Base-by-base conservation (phyloP, 192 early-diverging fungal species). In the Endogone sp. region DNA sequence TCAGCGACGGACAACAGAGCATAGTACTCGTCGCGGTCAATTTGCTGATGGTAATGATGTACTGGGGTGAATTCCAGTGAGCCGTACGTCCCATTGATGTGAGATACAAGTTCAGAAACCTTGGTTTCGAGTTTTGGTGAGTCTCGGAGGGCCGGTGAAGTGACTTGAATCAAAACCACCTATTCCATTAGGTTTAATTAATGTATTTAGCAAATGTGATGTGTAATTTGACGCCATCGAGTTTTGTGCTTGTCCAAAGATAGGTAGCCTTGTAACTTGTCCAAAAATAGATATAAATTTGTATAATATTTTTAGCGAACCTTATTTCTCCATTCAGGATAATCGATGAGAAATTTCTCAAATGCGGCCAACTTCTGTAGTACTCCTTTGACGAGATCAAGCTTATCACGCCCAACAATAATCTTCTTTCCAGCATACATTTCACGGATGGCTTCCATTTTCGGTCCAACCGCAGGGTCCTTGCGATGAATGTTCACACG, bases 11-110 rank as follows among this genome's bases (percentile, higher is more conserved):
- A 89, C 13, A 99, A 82, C 37, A 99, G 78, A 0, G 94, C 95
- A 75, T 90, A 96, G 80, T 97, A 99, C 74, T 99, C 96, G 75
- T 99, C 95, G 4, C 87, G 89, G 65, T 96, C 94, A 64, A 99
- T 83, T 67, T 94, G 89, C 70, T 95, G 92, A 76, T 92, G 91
- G 78, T 93, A 93, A 71, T 97, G 90, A 69, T 93, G 89, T n/a
- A 97, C 90, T 54, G 98, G 96, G 16, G 90, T 91, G 71, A 91
- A 99, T 74, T 96, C 93, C 9, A 99, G 85, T n/a, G 94, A 92
- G 2, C 98, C 98, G 75, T 90, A 98, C 44, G 80, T 91, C 63
- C 92, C 92, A 74, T 99, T 99, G 76, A 98, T 97, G n/a, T 90
- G 86, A 11, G 91, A 85, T 3, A 96, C 92, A n/a, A 93, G 74